These are phyloP conservation scores for Dendrobium catenatum DNA, from an alignment of 106 monocot species.

Conservation along the genomic window DNA sequence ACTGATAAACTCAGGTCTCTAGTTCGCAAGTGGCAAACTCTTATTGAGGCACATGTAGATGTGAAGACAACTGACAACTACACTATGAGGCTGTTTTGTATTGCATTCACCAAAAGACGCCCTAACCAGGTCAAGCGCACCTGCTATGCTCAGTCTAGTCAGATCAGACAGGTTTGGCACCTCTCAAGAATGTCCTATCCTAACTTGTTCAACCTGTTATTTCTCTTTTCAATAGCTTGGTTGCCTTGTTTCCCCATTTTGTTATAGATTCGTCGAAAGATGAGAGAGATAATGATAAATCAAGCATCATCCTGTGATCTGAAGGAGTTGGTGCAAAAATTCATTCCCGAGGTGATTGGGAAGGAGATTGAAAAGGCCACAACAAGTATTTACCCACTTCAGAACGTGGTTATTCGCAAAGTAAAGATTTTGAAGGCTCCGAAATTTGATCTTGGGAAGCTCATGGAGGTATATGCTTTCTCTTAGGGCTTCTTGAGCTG, in stretches of 20 bases:
- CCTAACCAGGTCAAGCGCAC: constrained; percentile 87
- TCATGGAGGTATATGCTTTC: constrained; percentile 60
- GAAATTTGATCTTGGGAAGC: constrained; percentile 78
- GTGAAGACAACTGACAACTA: constrained; percentile 89
- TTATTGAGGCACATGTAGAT: constrained; percentile 93
- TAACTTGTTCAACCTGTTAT: no score
- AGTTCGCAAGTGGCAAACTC: constrained; percentile 83
- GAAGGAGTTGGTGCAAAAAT: constrained; percentile 66
- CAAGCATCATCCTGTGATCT: constrained; percentile 67
- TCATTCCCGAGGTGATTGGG: constrained; percentile 77
- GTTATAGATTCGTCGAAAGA: constrained; percentile 65
- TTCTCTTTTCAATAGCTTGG: not conserved
- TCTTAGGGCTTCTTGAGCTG: no score
- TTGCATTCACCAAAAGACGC: constrained; percentile 78
- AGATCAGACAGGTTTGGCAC: constrained; percentile 60
- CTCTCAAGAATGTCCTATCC: no score
- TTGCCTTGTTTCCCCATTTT: not conserved
- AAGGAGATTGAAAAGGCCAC: constrained; percentile 91
- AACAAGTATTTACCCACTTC: constrained; percentile 66
- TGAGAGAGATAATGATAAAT: constrained; percentile 77
- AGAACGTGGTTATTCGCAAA: constrained; percentile 78
- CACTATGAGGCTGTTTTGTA: constrained; percentile 74
- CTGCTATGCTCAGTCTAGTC: constrained; percentile 80
- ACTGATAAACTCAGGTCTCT: constrained; percentile 81
- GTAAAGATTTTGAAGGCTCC: constrained; percentile 87